These are phyloP conservation scores for Ascochyta lentis DNA, from an alignment of 2,329 filamentous ascomycete genomes.

Conservation along the genomic window DNA sequence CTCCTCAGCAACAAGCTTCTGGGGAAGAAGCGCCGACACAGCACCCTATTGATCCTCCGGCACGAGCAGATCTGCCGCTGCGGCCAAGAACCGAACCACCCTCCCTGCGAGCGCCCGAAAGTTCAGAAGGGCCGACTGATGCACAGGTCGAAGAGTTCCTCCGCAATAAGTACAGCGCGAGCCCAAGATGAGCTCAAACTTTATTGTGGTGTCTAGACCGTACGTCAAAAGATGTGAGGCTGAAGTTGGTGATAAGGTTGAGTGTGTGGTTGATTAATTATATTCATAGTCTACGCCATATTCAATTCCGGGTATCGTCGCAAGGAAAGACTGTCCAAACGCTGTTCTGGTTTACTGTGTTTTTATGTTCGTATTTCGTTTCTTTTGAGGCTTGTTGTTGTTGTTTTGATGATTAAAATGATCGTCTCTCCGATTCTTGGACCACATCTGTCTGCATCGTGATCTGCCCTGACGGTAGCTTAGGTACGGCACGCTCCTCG, in stretches of 20 bases:
- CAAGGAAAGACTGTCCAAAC: conserved; percentile 3
- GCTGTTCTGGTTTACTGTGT: background rate
- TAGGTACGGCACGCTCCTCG: conserved; percentile 23
- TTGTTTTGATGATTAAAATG: background rate
- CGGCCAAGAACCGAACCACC: conserved; percentile 1
- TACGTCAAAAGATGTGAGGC: background rate
- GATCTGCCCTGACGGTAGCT: conserved; percentile 26
- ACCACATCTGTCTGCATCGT: conserved; percentile 37
- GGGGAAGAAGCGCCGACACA: conserved; percentile 10
- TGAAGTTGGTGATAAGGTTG: background rate
- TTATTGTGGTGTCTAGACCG: background rate
- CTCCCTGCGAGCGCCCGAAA: background rate
- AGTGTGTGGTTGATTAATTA: conserved; percentile 2
- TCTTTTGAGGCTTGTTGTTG: background rate
- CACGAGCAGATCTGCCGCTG: conserved; percentile 2
- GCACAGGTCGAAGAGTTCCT: conserved; percentile 30
- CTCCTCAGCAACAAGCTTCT: conserved; percentile 3
- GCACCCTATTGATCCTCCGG: conserved; percentile 5
- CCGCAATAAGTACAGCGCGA: conserved; percentile 28
- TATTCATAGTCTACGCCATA: conserved; percentile 8
- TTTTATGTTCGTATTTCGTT: background rate
- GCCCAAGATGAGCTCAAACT: conserved; percentile 8
- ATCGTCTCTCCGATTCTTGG: conserved; percentile 25
- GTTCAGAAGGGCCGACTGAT: conserved; percentile 20
- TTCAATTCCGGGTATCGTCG: conserved; percentile 15